phyloP scores from a whole-genome alignment of 78 protist genomes.

The Dictyostelium firmibasis region DNA sequence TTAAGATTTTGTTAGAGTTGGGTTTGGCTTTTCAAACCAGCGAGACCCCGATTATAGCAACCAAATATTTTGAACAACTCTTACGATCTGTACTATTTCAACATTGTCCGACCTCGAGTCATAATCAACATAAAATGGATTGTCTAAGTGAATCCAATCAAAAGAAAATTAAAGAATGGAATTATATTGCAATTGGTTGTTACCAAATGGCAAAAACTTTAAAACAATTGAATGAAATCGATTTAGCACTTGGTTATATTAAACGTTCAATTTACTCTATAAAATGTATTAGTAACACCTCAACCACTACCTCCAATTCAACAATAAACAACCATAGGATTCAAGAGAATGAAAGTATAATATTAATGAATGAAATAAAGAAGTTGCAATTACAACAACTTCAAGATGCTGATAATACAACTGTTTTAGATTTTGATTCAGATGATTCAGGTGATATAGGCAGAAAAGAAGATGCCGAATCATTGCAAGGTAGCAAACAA shows the following conservation, averaged over 20 bases:
- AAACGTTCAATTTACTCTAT: neutral
- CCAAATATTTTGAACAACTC: slow-evolving; percentile 36
- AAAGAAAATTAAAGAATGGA: slow-evolving; percentile 33
- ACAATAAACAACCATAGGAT: neutral
- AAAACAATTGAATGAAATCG: slow-evolving; percentile 35
- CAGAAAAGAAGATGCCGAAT: neutral
- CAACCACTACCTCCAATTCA: neutral
- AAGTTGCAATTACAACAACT: neutral
- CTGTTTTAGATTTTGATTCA: neutral
- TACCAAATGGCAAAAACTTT: slow-evolving; percentile 65
- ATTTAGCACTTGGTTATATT: slow-evolving; percentile 25
- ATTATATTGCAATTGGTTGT: slow-evolving; percentile 8
- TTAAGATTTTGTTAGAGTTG: slow-evolving; percentile 23
- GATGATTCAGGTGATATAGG: neutral
- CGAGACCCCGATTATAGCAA: slow-evolving; percentile 58
- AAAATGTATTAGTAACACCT: neutral
- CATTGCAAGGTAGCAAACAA: neutral
- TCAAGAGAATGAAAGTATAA: neutral
- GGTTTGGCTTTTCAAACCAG: slow-evolving; percentile 43
- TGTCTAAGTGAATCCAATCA: neutral
- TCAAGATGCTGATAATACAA: slow-evolving; percentile 16
- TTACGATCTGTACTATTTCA: slow-evolving; percentile 14
- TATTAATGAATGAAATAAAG: slow-evolving; percentile 3
- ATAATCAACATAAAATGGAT: slow-evolving; percentile 9
- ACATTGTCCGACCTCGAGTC: neutral